phyloP scores from a whole-genome alignment of 306 rosid species.

The Oemleria cerasiformis region DNA sequence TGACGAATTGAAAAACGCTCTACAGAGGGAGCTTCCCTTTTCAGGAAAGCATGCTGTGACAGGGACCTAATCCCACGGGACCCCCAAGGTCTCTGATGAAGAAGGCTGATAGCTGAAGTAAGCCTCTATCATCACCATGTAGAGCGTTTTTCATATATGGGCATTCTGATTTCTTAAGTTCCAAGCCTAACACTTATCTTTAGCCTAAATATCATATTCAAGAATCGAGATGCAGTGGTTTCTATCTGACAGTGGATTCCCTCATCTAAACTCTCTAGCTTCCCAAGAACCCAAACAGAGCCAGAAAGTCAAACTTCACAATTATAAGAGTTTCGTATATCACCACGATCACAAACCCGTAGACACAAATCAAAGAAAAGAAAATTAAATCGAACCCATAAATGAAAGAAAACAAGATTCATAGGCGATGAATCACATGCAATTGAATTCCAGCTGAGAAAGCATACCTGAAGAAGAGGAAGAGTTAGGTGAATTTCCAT shows the following conservation, averaged over 20 bases:
- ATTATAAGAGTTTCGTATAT: not conserved
- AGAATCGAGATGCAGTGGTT: no score
- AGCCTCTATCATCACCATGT: not conserved
- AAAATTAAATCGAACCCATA: not conserved
- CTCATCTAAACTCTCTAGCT: not conserved
- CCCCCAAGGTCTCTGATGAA: not conserved
- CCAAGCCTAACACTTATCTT: not conserved
- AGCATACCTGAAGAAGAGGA: conserved; percentile 53
- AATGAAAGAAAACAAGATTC: conserved; percentile 5
- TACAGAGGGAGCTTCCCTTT: not conserved
- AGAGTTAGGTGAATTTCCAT: conserved; percentile 47
- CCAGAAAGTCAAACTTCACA: conserved; percentile 18
- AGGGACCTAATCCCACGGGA: not conserved
- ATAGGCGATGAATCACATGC: not conserved
- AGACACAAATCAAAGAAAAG: not conserved
- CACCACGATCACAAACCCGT: not conserved
- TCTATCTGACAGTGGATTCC: not conserved
- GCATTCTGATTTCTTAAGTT: not conserved
- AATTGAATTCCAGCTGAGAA: conserved; percentile 7
- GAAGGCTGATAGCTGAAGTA: not conserved
- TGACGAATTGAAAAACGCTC: not conserved
- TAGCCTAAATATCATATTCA: not conserved
- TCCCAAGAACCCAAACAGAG: not conserved
- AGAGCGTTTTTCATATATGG: not conserved
- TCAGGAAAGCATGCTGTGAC: not conserved